Percentiles rank a stretch among this genome's conserved stretches.
These are phyloP conservation scores for Zoysia japonica DNA, from an alignment of 176 grass and related monocot genomes.

Conservation along the genomic window DNA sequence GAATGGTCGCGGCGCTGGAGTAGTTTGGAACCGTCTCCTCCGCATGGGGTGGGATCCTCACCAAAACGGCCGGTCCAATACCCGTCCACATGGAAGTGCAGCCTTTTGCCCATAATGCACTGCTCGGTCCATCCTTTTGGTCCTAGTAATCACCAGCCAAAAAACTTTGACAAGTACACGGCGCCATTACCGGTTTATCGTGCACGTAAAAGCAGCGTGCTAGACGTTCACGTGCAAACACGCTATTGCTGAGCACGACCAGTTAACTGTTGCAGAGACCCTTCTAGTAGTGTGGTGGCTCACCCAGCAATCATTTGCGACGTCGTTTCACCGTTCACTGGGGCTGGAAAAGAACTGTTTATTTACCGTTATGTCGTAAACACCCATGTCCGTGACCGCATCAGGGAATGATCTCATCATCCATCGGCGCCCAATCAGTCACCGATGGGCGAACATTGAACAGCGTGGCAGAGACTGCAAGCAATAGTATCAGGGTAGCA, in stretches of 20 bases:
- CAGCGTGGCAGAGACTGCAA: background rate
- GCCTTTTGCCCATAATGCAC: constrained; percentile 4
- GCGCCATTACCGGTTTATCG: constrained; percentile 32
- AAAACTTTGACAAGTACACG: background rate
- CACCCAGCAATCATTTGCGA: background rate
- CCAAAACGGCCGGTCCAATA: background rate
- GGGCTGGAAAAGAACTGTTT: background rate
- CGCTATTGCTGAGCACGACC: background rate
- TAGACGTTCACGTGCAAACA: background rate
- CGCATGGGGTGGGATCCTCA: background rate
- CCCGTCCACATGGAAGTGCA: constrained; percentile 21
- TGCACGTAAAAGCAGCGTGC: constrained; percentile 39
- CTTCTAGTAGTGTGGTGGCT: background rate
- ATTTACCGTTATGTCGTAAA: background rate
- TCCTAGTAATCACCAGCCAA: constrained; percentile 8
- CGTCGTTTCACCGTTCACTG: background rate
- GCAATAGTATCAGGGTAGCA: background rate
- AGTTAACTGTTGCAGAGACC: background rate
- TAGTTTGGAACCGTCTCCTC: background rate
- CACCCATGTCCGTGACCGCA: background rate
- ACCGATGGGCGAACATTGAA: background rate
- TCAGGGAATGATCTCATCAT: background rate
- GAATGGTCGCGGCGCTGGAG: background rate
- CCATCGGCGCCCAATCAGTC: background rate
- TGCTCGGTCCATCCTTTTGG: constrained; percentile 17